These are phyloP conservation scores for Wickerhamomyces pijperi DNA, from an alignment of 805 yeast genomes.

Conservation along the genomic window DNA sequence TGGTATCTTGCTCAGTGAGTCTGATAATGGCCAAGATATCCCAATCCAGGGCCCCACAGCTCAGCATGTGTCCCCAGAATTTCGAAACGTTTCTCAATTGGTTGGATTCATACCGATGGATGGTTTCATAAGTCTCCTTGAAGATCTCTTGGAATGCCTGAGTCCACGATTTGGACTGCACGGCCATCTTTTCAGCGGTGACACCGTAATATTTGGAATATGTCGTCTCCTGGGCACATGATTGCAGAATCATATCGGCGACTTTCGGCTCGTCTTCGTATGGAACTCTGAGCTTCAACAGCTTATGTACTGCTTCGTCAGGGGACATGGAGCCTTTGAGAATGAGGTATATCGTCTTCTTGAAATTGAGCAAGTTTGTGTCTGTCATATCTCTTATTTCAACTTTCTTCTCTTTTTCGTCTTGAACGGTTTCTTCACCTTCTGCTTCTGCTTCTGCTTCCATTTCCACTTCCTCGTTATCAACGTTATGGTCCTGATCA, in stretches of 20 bases:
- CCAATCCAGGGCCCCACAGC: constrained; percentile 60
- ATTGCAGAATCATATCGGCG: constrained; percentile 63
- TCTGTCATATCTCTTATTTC: constrained; percentile 57
- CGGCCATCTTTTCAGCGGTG: constrained; percentile 55
- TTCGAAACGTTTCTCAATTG: constrained; percentile 71
- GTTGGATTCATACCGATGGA: constrained; percentile 62
- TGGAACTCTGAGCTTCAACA: constrained; percentile 39
- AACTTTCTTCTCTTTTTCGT: constrained; percentile 24
- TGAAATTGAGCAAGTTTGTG: constrained; percentile 47
- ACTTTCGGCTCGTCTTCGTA: constrained; percentile 37
- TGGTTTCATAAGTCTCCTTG: constrained; percentile 37
- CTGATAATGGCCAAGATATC: constrained; percentile 41
- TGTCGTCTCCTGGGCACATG: constrained; percentile 78
- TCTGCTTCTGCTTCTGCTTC: constrained; percentile 29
- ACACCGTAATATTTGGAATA: constrained; percentile 80
- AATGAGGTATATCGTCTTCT: constrained; percentile 69
- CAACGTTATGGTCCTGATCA: too few species aligned
- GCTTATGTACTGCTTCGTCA: constrained; percentile 87
- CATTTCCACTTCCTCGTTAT: too few species aligned
- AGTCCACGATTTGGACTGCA: constrained; percentile 45
- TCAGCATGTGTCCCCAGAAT: constrained; percentile 77
- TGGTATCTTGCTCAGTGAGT: constrained; percentile 62
- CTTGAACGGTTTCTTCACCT: constrained; percentile 16
- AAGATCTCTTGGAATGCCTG: constrained; percentile 42
- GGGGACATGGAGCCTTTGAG: constrained; percentile 85